Base-by-base conservation (phyloP, 1,284 basidiomycete genomes). In the Prillingera fragicola region DNA sequence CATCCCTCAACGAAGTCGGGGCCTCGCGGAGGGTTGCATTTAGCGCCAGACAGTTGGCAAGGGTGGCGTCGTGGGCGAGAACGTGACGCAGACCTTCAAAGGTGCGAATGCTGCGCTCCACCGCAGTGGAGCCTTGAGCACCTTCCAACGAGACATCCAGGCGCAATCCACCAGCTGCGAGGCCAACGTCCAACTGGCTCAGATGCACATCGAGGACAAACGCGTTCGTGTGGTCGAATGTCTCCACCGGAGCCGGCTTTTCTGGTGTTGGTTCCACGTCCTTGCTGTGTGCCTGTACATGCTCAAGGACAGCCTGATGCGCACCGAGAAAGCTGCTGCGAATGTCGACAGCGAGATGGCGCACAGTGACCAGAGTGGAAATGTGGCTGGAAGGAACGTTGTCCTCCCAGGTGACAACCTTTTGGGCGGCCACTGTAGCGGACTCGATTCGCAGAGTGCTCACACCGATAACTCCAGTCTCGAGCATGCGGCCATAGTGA, bases 401-500 rank as follows among this genome's bases (percentile, higher is more conserved):
- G 45, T 32, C 10, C 14, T 32, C 32, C 45, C 31, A 47, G 15
- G n/a, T 55, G 55, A 41, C 34, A 5, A 24, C 9, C 21, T 36
- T 44, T 8, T 44, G 27, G 29, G 18, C 14, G 2, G 43, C 48
- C 8, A 59, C 18, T 2, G 63, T 56, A 2, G 49, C 45, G 13
- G 50, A 34, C 12, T 40, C 40, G 9, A 67, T 22, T 1, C 18
- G 23, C 8, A 65, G 5, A 9, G 22, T 31, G 38, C 59, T 65
- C 8, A 48, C 40, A 1, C 47, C 48, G 6, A 61, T 52, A 0
- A 28, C 28, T 2, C 40, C 42, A 1, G 57, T 50, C 15, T 52
- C 48, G 3, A 65, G 41, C 3, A 48, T 33, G 6, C 51, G 44
- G 1, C 61, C 65, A 27, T 61, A 54, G 47, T 66, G 63, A 17